Evolutionary conservation across 768 basidiomycete genomes (phyloP), one percentile per base, ranked within the genome.

Genomic region (Suillus subaureus): DNA sequence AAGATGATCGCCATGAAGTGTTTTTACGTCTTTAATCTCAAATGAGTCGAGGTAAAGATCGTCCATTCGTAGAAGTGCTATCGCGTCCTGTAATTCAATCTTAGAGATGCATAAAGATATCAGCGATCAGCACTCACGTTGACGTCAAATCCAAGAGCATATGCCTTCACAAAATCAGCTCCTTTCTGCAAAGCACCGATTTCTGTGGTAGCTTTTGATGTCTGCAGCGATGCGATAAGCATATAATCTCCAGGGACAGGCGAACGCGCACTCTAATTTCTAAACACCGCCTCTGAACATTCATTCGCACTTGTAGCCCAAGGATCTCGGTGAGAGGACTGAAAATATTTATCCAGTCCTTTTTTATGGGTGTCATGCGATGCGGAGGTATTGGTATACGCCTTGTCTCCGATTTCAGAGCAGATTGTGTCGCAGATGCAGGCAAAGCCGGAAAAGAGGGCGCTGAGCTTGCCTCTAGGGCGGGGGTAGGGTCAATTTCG

Each of bases 11-110:
- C 97, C 97, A 66, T 97, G 96, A 8, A 99, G 84, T 0, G 94
- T 97, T 81, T 99, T 99, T 61, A 99, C 96, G 70, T 99, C 97
- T 77, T 99, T 99, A 78, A 99, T 97, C 78, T 99, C 97, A 73
- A 97, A 97, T 3, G 96, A 96, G 73, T 99, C 97, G 55, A 99
- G 91, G 76, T 99, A 99, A 16, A 99, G 86, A 75, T 99, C 97
- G 74, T 99, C 97, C 71, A 99, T 77, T 67, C 97, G 88, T 40
- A 99, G 85, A 31, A 99, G 88, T 6, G 97, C 97, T 68, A 99
- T 93, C 6, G 97, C 90, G 71, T 99, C 97, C 94, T 98, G 67
- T 61, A 61, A 2, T 56, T 13, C 37, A 65, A 61, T 52, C 67
- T 54, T 60, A 67, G 55, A 26, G 39, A 66, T 37, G 21, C 21